Base-by-base conservation (phyloP, 75 land plant genomes). In the Pinus albicaulis region DNA sequence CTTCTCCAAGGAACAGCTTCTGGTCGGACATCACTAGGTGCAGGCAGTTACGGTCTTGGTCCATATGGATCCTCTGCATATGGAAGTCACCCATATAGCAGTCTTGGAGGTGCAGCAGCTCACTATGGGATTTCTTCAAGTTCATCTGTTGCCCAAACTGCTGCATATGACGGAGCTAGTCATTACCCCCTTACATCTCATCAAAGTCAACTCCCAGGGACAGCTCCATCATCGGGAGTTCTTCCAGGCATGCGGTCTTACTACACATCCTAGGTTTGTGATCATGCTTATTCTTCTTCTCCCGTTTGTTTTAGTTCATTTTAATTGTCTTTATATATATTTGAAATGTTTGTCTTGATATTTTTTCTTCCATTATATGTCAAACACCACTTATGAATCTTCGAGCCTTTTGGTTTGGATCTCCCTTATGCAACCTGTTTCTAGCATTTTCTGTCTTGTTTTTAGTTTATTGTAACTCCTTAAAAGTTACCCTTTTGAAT, bases 131-230 rank as follows among this genome's bases (percentile, higher is more conserved):
- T 38, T 36, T n/a, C 48, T 66, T 17, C 48, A 66, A 66, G 44
- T 38, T 66, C 71, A 3, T 63, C 25, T 11, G 22, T 38, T 66
- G n/a, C 71, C 71, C 71, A 66, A 8, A 66, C 10, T 66, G 52
- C 71, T 66, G 14, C 71, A 7, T 66, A 66, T 66, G 71, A 66
- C 7, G 71, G 71, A 66, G 71, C 52, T 20, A 66, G n/a, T 66
- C 71, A 31, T 19, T 66, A 38, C 36, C 23, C 71, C 41, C 71
- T 66, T 66, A 44, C 52, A 7, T 38, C 41, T 5, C 36, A 66
- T 66, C 52, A 66, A 36, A 66, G 8, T 66, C 48, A 66, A 38
- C 71, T 19, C 8, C 6, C 38, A 38, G 71, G 71, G 36, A 44
- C 71, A 38, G 20, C 48, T 19, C 48, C 71, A 38, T 4, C 71